A percentile compares a stretch with the other conserved stretches of the same genome.
Evolutionary conservation across 202 grass and related monocot species (phyloP).

Genomic region (Sporobolus alterniflorus): DNA sequence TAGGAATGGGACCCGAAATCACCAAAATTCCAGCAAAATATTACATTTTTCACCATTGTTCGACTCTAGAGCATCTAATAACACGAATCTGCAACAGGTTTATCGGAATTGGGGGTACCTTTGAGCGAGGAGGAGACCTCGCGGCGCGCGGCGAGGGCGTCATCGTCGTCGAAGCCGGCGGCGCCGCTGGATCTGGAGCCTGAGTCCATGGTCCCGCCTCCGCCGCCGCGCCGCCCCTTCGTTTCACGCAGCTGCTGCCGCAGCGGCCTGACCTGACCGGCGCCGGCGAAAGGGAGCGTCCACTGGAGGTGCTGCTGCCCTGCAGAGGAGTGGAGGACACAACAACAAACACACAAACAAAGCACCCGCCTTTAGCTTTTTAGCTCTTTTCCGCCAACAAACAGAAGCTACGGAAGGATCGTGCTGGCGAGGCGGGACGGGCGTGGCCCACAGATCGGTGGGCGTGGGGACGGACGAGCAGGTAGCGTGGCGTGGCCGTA

Average conservation of each 20-base stretch:
- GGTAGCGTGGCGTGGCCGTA: conserved; percentile 11
- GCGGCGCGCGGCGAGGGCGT: conserved; percentile 64
- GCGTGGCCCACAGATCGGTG: conserved; percentile 15
- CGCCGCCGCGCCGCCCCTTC: conserved; percentile 22
- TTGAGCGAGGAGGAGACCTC: conserved; percentile 88
- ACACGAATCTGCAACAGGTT: background rate
- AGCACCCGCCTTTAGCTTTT: conserved; percentile 26
- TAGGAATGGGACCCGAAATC: background rate
- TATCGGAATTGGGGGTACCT: conserved; percentile 52
- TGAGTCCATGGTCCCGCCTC: conserved; percentile 65
- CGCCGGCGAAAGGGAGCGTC: conserved; percentile 51
- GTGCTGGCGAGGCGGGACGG: conserved; percentile 9
- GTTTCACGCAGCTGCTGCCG: conserved; percentile 27
- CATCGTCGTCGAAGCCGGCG: conserved; percentile 86
- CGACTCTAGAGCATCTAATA: background rate
- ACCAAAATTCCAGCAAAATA: background rate
- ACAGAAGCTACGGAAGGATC: conserved; percentile 6
- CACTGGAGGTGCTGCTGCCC: conserved; percentile 36
- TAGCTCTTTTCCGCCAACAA: background rate
- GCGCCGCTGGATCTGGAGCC: conserved; percentile 84
- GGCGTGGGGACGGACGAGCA: background rate
- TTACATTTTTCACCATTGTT: background rate
- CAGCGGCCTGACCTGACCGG: conserved; percentile 25
- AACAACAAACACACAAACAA: conserved; percentile 15
- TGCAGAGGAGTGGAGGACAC: conserved; percentile 31